Evolutionary conservation across 495 filamentous ascomycete genomes (phyloP), one percentile per base, ranked within the genome.

Genomic region (Lasiosphaeria miniovina): DNA sequence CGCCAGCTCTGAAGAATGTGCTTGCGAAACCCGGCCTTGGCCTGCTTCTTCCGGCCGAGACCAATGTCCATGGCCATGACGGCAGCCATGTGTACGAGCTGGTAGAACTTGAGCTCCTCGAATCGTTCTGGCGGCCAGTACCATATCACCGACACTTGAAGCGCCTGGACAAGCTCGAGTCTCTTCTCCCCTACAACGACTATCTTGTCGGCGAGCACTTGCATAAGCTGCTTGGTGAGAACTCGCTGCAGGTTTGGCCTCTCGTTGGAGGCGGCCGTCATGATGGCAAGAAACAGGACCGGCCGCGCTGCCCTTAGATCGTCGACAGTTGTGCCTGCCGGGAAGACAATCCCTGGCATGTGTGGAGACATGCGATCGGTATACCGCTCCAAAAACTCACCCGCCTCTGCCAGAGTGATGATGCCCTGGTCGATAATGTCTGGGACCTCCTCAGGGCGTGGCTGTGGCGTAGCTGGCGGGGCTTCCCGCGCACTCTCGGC

Each of bases 41-140:
- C 65, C 61, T 75, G 68, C 53, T 76, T 75, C 65, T 75, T 75
- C 65, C 77, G 80, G 7, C 90, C 87, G 36, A 98, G 81, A 0
- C 92, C 93, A 45, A 97, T 80, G 68, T 98, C 94, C 64, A 97
- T 86, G 11, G 86, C 90, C 84, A 97, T 88, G 41, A 89, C 77
- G 36, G 90, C 88, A 6, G 91, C 90, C 54, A 93, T 82, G 65
- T 96, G 90, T 33, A 90, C 85, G 55, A 95, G 77, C 72, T 93
- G 90, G 71, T 95, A 95, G 68, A 93, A 96, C 66, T 94, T 95
- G 62, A 94, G 80, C 73, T 96, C 90, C 58, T 96, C 91, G 52
- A 86, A 88, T 56, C 87, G 80, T 55, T 93, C 88, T 2, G 92
- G 91, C 15, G 90, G 89, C 62, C 83, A 86, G 64, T 96, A 96